phyloP scores from a whole-genome alignment of 2,329 filamentous ascomycete genomes.

The Alternaria dauci region DNA sequence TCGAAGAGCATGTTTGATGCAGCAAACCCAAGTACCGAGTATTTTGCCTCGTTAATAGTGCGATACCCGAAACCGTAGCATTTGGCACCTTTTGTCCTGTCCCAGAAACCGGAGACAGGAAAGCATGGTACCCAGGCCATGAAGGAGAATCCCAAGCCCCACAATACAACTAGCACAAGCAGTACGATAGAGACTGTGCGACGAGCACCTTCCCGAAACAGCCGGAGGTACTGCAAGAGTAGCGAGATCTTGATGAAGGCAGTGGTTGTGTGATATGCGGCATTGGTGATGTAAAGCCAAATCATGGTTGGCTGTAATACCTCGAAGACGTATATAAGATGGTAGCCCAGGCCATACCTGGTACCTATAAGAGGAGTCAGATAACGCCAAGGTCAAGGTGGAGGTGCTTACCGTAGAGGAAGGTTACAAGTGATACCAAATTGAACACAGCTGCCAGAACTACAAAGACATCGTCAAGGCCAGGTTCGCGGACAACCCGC shows the following conservation, averaged over 20 bases:
- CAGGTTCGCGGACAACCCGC: conserved; percentile 36
- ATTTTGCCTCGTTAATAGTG: conserved; percentile 22
- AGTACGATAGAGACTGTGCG: conserved; percentile 28
- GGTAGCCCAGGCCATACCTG: conserved; percentile 41
- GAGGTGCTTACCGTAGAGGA: conserved; percentile 29
- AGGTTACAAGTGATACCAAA: conserved; percentile 28
- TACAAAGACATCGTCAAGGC: conserved; percentile 49
- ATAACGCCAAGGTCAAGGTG: background rate
- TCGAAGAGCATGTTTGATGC: conserved; percentile 45
- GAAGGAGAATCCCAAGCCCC: conserved; percentile 41
- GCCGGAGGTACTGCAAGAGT: conserved; percentile 45
- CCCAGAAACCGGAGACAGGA: conserved; percentile 34
- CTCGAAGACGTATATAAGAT: conserved; percentile 31
- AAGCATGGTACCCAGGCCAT: conserved; percentile 44
- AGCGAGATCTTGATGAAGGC: conserved; percentile 47
- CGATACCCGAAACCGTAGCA: conserved; percentile 40
- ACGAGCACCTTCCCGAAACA: conserved; percentile 35
- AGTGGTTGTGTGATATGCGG: conserved; percentile 40
- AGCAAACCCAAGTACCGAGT: conserved; percentile 32
- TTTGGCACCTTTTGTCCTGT: conserved; percentile 24
- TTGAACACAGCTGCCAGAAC: conserved; percentile 38
- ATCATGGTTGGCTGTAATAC: conserved; percentile 27
- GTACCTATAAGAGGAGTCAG: conserved; percentile 30
- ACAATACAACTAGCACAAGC: conserved; percentile 28
- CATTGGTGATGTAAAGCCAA: conserved; percentile 37